These are phyloP conservation scores for Zostera marina DNA, from an alignment of 116 monocot genomes.

Conservation along the genomic window DNA sequence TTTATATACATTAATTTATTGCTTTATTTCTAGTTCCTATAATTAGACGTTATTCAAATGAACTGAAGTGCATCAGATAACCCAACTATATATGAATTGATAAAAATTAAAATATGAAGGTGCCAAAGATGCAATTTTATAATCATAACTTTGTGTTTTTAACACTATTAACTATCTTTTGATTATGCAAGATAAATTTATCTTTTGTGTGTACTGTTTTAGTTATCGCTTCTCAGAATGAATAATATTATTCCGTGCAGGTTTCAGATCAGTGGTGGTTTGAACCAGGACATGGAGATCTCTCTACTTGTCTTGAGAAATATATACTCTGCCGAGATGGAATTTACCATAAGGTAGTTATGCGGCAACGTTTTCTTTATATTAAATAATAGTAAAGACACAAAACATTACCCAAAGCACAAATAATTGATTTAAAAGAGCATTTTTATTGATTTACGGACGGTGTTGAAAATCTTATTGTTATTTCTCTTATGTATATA, in stretches of 20 bases:
- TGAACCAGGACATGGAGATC: constrained; percentile 93
- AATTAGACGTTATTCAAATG: background rate
- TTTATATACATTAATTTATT: background rate
- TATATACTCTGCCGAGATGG: constrained; percentile 81
- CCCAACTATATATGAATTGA: no score
- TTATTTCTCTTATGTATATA: no score
- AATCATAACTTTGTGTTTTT: no score
- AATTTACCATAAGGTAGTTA: constrained; percentile 71
- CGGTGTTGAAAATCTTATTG: no score
- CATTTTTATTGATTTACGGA: no score
- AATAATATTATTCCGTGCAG: constrained; percentile 15
- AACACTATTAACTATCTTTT: no score
- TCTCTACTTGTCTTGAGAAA: constrained; percentile 85
- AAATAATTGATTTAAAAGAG: no score
- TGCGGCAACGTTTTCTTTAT: background rate
- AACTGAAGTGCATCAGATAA: background rate
- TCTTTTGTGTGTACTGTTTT: background rate
- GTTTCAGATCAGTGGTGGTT: constrained; percentile 97
- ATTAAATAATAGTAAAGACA: no score
- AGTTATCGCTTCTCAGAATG: constrained; percentile 1
- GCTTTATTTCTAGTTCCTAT: background rate
- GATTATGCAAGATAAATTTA: background rate
- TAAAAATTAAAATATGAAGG: no score
- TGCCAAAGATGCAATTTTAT: no score
- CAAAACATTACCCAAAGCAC: background rate